A percentile compares a stretch with the other conserved stretches of the same genome.
Conservation (phyloP, 129 eudicot genomes). For the Flaveria brownii region DNA sequence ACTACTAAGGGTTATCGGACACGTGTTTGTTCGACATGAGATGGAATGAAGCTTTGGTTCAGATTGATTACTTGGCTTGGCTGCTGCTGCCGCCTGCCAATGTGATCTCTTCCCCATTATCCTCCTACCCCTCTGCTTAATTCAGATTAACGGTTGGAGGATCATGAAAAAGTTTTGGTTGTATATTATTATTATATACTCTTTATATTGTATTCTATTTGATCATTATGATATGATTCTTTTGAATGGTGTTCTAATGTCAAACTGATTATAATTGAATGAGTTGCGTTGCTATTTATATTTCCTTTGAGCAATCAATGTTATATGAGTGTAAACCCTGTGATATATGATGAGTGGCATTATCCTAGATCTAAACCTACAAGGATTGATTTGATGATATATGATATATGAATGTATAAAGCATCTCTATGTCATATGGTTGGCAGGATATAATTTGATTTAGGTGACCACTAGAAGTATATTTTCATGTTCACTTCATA, state of each 20-base stretch:
- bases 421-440: too few relatives aligned
- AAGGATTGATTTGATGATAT: too few relatives aligned
- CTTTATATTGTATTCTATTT: background rate
- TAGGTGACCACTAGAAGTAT: too few relatives aligned
- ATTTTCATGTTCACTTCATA: too few relatives aligned
- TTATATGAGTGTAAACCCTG: background rate
- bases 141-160: conserved; percentile 34
- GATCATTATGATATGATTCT: conserved; percentile 4
- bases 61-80: conserved; percentile 41
- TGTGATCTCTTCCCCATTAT: conserved; percentile 26
- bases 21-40: conserved; percentile 25
- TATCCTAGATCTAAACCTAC: too few relatives aligned
- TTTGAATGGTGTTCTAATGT: background rate
- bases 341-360: too few relatives aligned
- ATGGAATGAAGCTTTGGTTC: conserved; percentile 98
- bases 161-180: conserved; percentile 15
- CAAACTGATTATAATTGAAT: conserved; percentile 13
- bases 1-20: conserved; percentile 18
- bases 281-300: background rate
- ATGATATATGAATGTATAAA: too few relatives aligned
- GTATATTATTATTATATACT: background rate
- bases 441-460: too few relatives aligned
- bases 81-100: conserved; percentile 30
- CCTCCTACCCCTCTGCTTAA: conserved; percentile 23
- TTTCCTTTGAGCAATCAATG: background rate